Percentiles rank a stretch among this genome's conserved stretches.
Conservation (phyloP, 805 yeast species). For the Cyberlindnera veronae region DNA sequence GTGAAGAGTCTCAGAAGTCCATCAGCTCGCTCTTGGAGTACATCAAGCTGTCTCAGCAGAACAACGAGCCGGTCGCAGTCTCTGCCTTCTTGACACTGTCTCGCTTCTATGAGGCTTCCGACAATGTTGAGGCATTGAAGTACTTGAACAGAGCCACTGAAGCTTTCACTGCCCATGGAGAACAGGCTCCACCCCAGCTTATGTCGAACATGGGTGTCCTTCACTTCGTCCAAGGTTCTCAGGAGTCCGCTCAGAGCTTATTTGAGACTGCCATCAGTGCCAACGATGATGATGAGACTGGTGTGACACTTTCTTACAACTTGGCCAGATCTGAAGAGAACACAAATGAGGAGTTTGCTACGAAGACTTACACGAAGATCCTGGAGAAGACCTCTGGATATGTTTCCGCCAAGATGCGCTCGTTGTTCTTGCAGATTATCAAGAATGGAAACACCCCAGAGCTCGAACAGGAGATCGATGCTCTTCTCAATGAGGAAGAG, state of each 20-base stretch:
- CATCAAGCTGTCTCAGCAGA: slow-evolving; percentile 54
- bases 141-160: slow-evolving; percentile 61
- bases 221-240: slow-evolving; percentile 61
- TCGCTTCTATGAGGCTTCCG: slow-evolving; percentile 62
- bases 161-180: slow-evolving; percentile 33
- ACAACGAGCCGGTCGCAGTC: slow-evolving; percentile 54
- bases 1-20: slow-evolving; percentile 43
- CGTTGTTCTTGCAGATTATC: slow-evolving; percentile 56
- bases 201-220: slow-evolving; percentile 85
- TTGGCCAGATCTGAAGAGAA: slow-evolving; percentile 71
- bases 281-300: slow-evolving; percentile 31
- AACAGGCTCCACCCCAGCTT: slow-evolving; percentile 49
- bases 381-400: slow-evolving; percentile 62
- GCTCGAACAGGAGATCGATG: slow-evolving; percentile 50
- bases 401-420: slow-evolving; percentile 70
- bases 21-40: slow-evolving; percentile 67
- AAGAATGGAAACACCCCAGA: slow-evolving; percentile 37
- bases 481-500: slow-evolving; percentile 49
- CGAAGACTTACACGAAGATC: slow-evolving; percentile 48
- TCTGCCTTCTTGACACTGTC: slow-evolving; percentile 70
- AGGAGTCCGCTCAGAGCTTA: slow-evolving; percentile 51
- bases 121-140: slow-evolving; percentile 62
- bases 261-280: slow-evolving; percentile 55
- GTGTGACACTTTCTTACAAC: slow-evolving; percentile 59
- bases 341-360: slow-evolving; percentile 27